Percentiles rank a stretch among this genome's conserved stretches.
These are phyloP conservation scores for Daldinia childiae DNA, from an alignment of 495 filamentous ascomycete species.

Conservation along the genomic window DNA sequence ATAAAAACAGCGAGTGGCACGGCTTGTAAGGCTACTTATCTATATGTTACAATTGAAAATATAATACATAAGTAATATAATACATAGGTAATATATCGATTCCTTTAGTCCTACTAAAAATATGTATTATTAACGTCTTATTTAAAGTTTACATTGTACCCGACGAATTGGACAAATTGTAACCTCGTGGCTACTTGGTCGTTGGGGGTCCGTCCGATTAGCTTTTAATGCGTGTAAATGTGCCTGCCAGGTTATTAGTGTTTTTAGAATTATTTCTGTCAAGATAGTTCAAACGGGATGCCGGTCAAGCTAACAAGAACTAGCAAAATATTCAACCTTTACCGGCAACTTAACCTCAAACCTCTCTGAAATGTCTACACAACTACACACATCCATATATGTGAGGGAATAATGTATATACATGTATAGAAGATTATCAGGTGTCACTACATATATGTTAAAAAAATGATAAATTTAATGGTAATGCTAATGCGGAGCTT, in stretches of 20 bases:
- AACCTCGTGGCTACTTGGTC: slow-evolving; percentile 19
- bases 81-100: not conserved
- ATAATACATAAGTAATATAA: too few relatives aligned
- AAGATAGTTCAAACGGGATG: slow-evolving; percentile 15
- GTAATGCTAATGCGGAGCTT: slow-evolving; percentile 25
- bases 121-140: slow-evolving; percentile 8
- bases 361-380: not conserved
- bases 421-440: not conserved
- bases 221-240: slow-evolving; percentile 5
- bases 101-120: not conserved
- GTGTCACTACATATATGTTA: slow-evolving; percentile 2
- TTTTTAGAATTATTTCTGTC: not conserved
- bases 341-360: slow-evolving; percentile 18
- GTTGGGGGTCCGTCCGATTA: slow-evolving; percentile 32
- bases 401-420: slow-evolving; percentile 23
- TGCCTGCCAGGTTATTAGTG: not conserved
- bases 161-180: slow-evolving; percentile 32
- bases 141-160: slow-evolving; percentile 32
- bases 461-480: slow-evolving; percentile 20
- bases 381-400: not conserved
- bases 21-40: slow-evolving; percentile 26
- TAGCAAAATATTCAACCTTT: slow-evolving; percentile 14
- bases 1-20: slow-evolving; percentile 5
- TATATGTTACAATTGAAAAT: slow-evolving; percentile 19
- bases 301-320: slow-evolving; percentile 5